These are phyloP conservation scores for Phytophthora meadii DNA, from an alignment of 352 stramenopile genomes.

Conservation along the genomic window DNA sequence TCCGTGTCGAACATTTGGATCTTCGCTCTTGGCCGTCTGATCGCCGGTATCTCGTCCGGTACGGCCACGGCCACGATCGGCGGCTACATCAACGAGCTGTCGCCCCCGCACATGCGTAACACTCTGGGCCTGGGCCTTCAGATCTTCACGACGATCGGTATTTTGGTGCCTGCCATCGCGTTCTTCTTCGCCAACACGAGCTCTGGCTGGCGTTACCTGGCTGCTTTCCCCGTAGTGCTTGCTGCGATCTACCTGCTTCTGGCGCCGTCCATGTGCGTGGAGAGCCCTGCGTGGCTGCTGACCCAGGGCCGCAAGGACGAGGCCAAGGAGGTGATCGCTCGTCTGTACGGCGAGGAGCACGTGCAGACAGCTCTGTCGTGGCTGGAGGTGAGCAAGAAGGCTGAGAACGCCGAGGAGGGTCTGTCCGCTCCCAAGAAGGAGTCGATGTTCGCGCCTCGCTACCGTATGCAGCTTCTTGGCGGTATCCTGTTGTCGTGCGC, in stretches of 20 bases:
- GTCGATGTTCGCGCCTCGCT: not conserved
- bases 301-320: not conserved
- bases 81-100: not conserved
- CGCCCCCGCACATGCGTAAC: not conserved
- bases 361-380: constrained; percentile 1
- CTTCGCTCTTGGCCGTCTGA: not conserved
- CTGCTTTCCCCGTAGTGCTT: not conserved
- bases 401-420: not conserved
- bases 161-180: not conserved
- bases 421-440: not conserved
- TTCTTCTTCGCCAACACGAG: constrained; percentile 1
- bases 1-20: not conserved
- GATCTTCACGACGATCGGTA: not conserved
- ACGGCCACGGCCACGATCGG: not conserved
- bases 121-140: not conserved
- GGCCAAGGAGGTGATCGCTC: constrained; percentile 1
- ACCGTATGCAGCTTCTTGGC: not conserved
- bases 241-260: not conserved
- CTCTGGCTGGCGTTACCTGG: constrained; percentile 1
- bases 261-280: not conserved
- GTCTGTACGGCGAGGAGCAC: constrained; percentile 1
- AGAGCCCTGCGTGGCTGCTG: not conserved
- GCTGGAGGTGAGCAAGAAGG: not conserved
- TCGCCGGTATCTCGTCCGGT: not conserved
- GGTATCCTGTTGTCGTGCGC: not conserved